phyloP scores from a whole-genome alignment of 192 early-diverging fungal species.

The Cladochytrium replicatum region DNA sequence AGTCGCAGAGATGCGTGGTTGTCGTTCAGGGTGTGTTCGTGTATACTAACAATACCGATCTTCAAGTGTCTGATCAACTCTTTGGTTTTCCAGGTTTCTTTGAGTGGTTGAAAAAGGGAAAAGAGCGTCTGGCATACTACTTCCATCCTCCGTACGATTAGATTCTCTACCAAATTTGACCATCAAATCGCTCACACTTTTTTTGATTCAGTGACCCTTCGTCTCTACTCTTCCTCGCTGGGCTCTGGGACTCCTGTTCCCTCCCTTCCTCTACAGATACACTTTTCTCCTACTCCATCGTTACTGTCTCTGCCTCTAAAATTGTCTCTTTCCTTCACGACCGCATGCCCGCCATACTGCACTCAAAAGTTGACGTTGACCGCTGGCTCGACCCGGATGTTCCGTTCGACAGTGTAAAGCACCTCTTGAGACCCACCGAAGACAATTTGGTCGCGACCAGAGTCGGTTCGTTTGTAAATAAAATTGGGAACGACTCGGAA shows the following conservation, averaged over 20 bases:
- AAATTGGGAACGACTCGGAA: slow-evolving; percentile 20
- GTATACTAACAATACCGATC: neutral
- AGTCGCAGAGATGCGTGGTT: slow-evolving; percentile 32
- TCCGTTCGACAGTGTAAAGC: slow-evolving; percentile 14
- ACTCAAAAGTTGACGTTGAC: slow-evolving; percentile 21
- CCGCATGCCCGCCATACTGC: slow-evolving; percentile 32
- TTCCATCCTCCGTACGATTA: slow-evolving; percentile 6
- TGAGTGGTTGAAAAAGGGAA: slow-evolving; percentile 26
- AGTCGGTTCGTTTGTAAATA: slow-evolving; percentile 10
- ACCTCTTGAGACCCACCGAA: slow-evolving; percentile 24
- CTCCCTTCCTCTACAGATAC: too few species aligned
- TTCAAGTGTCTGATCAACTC: neutral
- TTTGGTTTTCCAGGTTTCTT: slow-evolving; percentile 15
- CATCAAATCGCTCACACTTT: neutral
- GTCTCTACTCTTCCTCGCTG: too few species aligned
- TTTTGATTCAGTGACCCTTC: neutral
- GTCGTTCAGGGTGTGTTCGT: slow-evolving; percentile 20
- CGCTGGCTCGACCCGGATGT: slow-evolving; percentile 24
- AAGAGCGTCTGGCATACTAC: slow-evolving; percentile 17
- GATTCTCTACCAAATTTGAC: neutral
- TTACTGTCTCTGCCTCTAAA: slow-evolving; percentile 30
- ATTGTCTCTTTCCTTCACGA: slow-evolving; percentile 43
- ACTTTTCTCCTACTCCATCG: slow-evolving; percentile 32
- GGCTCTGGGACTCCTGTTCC: too few species aligned
- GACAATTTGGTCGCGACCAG: slow-evolving; percentile 1